Conservation (phyloP, 371 early-diverging fungal species). For the Circinella minor region DNA sequence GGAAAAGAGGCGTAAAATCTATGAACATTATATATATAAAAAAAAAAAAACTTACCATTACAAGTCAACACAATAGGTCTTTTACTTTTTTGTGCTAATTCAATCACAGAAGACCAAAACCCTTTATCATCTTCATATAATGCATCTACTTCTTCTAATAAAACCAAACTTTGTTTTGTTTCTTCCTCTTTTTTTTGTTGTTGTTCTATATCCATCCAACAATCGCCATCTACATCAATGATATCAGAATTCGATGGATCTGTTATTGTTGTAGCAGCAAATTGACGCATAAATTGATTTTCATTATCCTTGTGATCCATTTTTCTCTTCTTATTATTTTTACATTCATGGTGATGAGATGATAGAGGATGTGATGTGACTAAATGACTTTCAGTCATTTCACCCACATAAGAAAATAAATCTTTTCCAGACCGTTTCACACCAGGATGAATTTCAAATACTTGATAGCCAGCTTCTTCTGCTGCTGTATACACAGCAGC, state of each 20-base stretch:
- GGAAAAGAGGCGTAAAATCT: no score
- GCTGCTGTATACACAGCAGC: slow-evolving; percentile 80
- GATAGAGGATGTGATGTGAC: slow-evolving; percentile 35
- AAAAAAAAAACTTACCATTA: slow-evolving; percentile 63
- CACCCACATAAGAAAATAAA: slow-evolving; percentile 64
- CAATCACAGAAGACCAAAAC: slow-evolving; percentile 73
- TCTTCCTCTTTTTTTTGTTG: background rate
- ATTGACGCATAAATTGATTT: slow-evolving; percentile 5
- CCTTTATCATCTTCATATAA: slow-evolving; percentile 84
- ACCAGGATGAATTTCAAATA: slow-evolving; percentile 80
- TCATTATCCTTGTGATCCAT: background rate
- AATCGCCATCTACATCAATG: background rate
- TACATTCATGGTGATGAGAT: background rate
- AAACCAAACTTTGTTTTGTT: slow-evolving; percentile 62
- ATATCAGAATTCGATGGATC: background rate
- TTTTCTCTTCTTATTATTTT: background rate
- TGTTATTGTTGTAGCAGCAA: background rate
- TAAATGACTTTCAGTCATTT: slow-evolving; percentile 76
- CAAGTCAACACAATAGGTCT: slow-evolving; percentile 84
- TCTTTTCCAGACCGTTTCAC: slow-evolving; percentile 74
- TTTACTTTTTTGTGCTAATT: slow-evolving; percentile 70
- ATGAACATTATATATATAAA: no score
- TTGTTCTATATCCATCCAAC: no score
- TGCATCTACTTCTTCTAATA: slow-evolving; percentile 83
- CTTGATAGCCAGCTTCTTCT: slow-evolving; percentile 69